Evolutionary conservation across 352 stramenopile genomes (phyloP), one percentile per base, ranked within the genome.

Genomic region (Pythium vanterpoolii): DNA sequence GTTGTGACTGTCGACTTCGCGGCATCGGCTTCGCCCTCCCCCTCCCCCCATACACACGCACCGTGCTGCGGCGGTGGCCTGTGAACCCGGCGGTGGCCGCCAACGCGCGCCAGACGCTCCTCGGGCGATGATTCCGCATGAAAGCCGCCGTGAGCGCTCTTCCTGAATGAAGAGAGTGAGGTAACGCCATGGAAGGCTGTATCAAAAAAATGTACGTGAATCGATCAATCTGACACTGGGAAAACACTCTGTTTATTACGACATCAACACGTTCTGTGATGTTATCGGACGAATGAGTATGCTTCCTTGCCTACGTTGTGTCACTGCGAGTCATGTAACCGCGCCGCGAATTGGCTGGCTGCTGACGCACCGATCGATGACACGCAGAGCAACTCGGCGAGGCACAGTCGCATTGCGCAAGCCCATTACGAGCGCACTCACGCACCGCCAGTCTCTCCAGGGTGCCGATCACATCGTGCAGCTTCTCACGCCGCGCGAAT

Each of bases 181-280:
- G n/a, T n/a, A n/a, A n/a, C n/a, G n/a, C n/a, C n/a, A n/a, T n/a
- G n/a, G n/a, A n/a, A n/a, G n/a, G n/a, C n/a, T n/a, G n/a, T n/a
- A n/a, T n/a, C n/a, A n/a, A n/a, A n/a, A n/a, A n/a, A n/a, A n/a
- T n/a, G n/a, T n/a, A n/a, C n/a, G n/a, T n/a, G n/a, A n/a, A n/a
- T n/a, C n/a, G n/a, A n/a, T n/a, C 49, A 55, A 64, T 69, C 43
- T 81, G 62, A 54, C 27, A 54, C 16, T 40, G 23, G 47, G 13
- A 54, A 54, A 54, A 10, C 27, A 54, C 6, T 21, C 28, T 28
- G n/a, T 45, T 57, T 18, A 42, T 42, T 42, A 16, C 34, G 34
- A 42, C 34, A 59, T 48, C 51, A 56, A 56, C 27, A 56, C 31
- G 48, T 48, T 14, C 10, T 31, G 24, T 40, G 51, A 18, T 59